Evolutionary conservation across 2,329 filamentous ascomycete species (phyloP).

Genomic region (Malbranchea zuffiana): DNA sequence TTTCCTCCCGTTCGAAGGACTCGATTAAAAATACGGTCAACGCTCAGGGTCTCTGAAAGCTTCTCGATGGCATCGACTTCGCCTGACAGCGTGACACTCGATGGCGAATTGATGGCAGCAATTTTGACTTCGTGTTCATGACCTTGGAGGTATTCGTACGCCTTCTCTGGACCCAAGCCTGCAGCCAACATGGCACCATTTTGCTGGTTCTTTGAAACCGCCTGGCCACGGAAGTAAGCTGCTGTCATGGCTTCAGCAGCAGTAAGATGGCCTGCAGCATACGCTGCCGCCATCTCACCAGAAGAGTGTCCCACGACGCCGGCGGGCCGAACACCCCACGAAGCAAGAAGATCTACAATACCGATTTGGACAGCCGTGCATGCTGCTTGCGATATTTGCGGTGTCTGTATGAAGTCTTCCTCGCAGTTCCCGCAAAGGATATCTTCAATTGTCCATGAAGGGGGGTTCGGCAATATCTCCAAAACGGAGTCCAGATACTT

Average conservation of each 20-base stretch:
- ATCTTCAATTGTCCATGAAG: neutral
- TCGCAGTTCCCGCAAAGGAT: neutral
- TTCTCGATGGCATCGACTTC: conserved; percentile 28
- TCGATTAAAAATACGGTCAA: conserved; percentile 15
- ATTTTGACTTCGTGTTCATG: conserved; percentile 16
- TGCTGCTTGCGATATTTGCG: conserved; percentile 16
- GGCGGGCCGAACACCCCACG: conserved; percentile 13
- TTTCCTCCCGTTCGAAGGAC: conserved; percentile 24
- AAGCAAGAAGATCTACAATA: conserved; percentile 15
- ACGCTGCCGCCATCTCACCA: conserved; percentile 23
- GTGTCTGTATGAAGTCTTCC: neutral
- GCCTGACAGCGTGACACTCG: conserved; percentile 37
- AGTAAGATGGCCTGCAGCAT: conserved; percentile 13
- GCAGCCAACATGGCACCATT: conserved; percentile 11
- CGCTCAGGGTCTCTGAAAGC: conserved; percentile 13
- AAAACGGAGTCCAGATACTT: neutral
- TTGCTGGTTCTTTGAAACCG: conserved; percentile 8
- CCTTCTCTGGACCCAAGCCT: conserved; percentile 5
- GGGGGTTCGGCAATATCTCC: neutral
- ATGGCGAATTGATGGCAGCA: conserved; percentile 32
- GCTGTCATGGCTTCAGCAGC: conserved; percentile 9
- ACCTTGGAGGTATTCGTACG: neutral
- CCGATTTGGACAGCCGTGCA: conserved; percentile 19
- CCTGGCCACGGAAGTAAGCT: conserved; percentile 15
- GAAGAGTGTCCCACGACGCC: conserved; percentile 18